These are phyloP conservation scores for Telopea speciosissima DNA, from an alignment of 177 flowering plant genomes.

Conservation along the genomic window DNA sequence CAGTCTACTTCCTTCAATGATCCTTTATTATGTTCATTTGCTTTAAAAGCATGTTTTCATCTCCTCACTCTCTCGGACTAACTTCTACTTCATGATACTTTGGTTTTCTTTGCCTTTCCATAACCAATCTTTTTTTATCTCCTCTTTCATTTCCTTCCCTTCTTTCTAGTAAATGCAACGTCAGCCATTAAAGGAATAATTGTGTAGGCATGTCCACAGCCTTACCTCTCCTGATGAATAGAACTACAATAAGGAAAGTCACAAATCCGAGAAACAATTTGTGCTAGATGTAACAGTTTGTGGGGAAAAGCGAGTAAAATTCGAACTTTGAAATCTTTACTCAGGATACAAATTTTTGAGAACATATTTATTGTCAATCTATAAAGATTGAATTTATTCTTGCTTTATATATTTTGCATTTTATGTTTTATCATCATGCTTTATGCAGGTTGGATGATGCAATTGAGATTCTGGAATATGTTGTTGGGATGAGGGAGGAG, in stretches of 20 bases:
- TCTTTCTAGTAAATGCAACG: neutral
- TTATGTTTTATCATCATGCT: neutral
- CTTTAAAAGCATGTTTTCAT: neutral
- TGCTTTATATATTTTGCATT: neutral
- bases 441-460: slow-evolving; percentile 73
- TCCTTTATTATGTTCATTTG: neutral
- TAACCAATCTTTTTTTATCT: neutral
- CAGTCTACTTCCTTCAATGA: slow-evolving; percentile 4
- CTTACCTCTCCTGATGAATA: neutral
- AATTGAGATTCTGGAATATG: slow-evolving; percentile 65
- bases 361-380: neutral
- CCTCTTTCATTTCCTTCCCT: neutral
- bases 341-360: no score
- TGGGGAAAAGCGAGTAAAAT: no score
- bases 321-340: no score
- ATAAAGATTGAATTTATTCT: neutral
- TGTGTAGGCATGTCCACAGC: neutral
- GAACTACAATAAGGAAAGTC: neutral
- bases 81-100: no score
- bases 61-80: neutral
- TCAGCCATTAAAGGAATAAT: neutral
- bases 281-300: no score
- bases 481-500: slow-evolving; percentile 76
- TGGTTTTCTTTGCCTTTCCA: neutral
- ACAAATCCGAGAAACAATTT: neutral